phyloP scores from a whole-genome alignment of 1,284 basidiomycete species.

The Ganoderma meredithae region DNA sequence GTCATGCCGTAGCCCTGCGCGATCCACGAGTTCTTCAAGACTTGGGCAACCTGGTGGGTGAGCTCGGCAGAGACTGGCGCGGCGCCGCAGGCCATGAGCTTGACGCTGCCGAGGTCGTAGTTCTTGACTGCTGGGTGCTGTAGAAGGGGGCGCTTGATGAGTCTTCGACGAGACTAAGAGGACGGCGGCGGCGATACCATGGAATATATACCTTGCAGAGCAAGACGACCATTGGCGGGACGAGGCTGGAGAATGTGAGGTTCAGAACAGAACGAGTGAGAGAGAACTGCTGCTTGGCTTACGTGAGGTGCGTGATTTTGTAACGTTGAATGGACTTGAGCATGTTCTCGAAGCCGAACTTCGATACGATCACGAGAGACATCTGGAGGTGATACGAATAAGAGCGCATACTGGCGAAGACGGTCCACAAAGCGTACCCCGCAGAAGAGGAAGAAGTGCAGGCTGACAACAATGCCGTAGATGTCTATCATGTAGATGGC shows the following conservation, averaged over 20 bases:
- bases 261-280: slow-evolving; percentile 7
- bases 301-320: slow-evolving; percentile 69
- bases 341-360: slow-evolving; percentile 73
- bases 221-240: slow-evolving; percentile 66
- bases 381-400: slow-evolving; percentile 28
- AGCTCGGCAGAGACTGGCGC: slow-evolving; percentile 78
- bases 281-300: slow-evolving; percentile 28
- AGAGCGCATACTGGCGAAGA: neutral
- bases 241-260: slow-evolving; percentile 50
- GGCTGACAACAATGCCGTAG: slow-evolving; percentile 71
- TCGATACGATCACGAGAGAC: slow-evolving; percentile 66
- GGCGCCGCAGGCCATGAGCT: slow-evolving; percentile 70
- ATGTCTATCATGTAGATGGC: slow-evolving; percentile 56
- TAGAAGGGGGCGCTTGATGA: neutral
- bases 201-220: slow-evolving; percentile 55
- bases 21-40: slow-evolving; percentile 65
- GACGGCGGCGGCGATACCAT: too few relatives aligned
- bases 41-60: slow-evolving; percentile 56
- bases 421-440: slow-evolving; percentile 49
- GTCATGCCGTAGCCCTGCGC: slow-evolving; percentile 68
- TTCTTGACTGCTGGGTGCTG: slow-evolving; percentile 77
- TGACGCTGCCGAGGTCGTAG: slow-evolving; percentile 68
- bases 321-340: slow-evolving; percentile 71
- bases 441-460: slow-evolving; percentile 62
- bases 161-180: neutral